phyloP scores from a whole-genome alignment of 306 rosid species.

The Quercus suber region DNA sequence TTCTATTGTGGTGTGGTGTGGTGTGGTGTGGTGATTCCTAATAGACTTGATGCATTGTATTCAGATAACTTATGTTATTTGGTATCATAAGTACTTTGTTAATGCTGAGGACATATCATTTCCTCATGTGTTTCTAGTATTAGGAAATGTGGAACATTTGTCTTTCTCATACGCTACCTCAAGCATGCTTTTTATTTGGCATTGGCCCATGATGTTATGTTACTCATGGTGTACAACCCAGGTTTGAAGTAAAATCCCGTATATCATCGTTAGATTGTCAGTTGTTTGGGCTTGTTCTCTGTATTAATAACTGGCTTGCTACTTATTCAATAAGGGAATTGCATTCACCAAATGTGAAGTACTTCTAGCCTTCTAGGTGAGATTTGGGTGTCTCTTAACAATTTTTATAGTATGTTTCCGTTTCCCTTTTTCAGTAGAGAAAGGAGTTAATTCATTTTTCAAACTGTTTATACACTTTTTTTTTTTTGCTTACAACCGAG shows the following conservation, averaged over 20 bases:
- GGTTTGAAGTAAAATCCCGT: no score
- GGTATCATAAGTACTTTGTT: background rate
- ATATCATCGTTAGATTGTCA: no score
- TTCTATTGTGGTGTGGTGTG: background rate
- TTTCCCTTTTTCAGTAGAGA: no score
- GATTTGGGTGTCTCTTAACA: no score
- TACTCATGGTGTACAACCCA: background rate
- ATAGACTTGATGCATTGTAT: slow-evolving; percentile 15
- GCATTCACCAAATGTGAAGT: no score
- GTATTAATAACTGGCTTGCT: background rate
- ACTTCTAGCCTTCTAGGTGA: no score
- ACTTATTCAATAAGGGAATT: background rate
- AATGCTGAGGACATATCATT: slow-evolving; percentile 7
- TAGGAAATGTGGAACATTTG: background rate
- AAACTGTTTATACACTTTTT: no score
- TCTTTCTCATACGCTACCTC: background rate
- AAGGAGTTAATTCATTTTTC: no score
- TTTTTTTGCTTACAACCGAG: no score
- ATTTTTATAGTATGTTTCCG: no score
- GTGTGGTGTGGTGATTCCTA: slow-evolving; percentile 7
- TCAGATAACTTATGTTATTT: background rate
- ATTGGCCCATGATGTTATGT: background rate
- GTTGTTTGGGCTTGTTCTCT: background rate
- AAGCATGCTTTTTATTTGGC: background rate
- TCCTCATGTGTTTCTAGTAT: background rate